phyloP scores from a whole-genome alignment of 768 basidiomycete species.

The Rubroboletus pulcherrimus region DNA sequence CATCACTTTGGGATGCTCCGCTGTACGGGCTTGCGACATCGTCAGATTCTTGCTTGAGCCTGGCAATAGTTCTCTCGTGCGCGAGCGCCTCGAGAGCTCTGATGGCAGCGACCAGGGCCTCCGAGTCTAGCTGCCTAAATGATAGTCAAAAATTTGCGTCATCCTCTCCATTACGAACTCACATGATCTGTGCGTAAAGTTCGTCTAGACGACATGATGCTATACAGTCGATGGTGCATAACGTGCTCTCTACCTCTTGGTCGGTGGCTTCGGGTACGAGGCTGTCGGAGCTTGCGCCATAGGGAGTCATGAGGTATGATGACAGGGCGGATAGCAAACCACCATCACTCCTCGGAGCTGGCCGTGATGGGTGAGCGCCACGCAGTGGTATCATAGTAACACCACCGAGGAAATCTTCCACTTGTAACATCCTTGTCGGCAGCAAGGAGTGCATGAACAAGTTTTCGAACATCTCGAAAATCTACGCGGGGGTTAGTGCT shows the following conservation, averaged over 20 bases:
- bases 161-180: slow-evolving; percentile 30
- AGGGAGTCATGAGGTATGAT: slow-evolving; percentile 95
- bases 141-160: slow-evolving; percentile 7
- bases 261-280: slow-evolving; percentile 87
- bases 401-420: slow-evolving; percentile 98
- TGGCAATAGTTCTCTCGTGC: slow-evolving; percentile 83
- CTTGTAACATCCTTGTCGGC: slow-evolving; percentile 87
- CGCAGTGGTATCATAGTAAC: slow-evolving; percentile 88
- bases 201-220: slow-evolving; percentile 92
- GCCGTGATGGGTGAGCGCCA: slow-evolving; percentile 61
- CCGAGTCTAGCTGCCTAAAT: slow-evolving; percentile 68
- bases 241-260: slow-evolving; percentile 86
- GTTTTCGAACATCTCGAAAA: slow-evolving; percentile 98
- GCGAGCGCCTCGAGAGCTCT: slow-evolving; percentile 87
- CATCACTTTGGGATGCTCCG: slow-evolving; percentile 38
- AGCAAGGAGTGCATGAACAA: slow-evolving; percentile 91
- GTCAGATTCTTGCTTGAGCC: slow-evolving; percentile 65
- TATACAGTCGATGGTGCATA: slow-evolving; percentile 94
- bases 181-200: slow-evolving; percentile 92
- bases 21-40: slow-evolving; percentile 42
- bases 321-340: slow-evolving; percentile 91
- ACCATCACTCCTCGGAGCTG: slow-evolving; percentile 70
- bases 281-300: slow-evolving; percentile 68
- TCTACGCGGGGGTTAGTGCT: slow-evolving; percentile 41
- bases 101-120: slow-evolving; percentile 79